Conservation (phyloP, 116 monocot genomes). For the Trichopus zeylanicus region DNA sequence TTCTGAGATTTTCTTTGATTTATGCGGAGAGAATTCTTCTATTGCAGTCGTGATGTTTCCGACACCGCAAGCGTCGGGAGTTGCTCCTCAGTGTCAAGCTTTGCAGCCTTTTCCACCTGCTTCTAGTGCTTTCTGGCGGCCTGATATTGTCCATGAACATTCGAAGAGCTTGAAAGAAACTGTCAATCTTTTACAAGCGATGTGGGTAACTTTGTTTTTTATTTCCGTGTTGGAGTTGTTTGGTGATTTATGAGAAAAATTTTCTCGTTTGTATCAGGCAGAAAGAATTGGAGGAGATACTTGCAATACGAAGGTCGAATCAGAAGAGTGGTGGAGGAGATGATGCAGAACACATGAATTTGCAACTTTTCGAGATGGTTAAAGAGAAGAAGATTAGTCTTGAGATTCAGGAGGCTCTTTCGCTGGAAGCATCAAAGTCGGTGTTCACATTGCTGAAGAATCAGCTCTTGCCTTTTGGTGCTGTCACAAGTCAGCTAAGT, state of each 20-base stretch:
- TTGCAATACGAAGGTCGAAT: constrained; percentile 18
- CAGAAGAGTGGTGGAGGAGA: constrained; percentile 9
- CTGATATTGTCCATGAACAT: constrained; percentile 37
- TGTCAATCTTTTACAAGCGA: constrained; percentile 36
- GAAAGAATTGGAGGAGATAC: constrained; percentile 56
- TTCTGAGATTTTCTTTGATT: too few species aligned
- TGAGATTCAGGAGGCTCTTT: constrained; percentile 51
- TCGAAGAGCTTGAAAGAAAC: constrained; percentile 41
- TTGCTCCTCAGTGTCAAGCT: constrained; percentile 15
- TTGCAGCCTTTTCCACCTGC: constrained; percentile 19
- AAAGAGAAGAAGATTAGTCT: constrained; percentile 32
- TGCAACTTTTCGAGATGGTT: constrained; percentile 27
- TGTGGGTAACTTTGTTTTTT: constrained; percentile 24
- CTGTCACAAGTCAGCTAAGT: constrained; percentile 19
- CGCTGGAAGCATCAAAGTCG: constrained; percentile 61
- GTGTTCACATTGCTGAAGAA: constrained; percentile 30
- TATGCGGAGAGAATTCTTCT: too few species aligned
- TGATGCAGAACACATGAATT: background rate
- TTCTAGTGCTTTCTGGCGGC: constrained; percentile 33
- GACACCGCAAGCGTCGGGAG: constrained; percentile 4
- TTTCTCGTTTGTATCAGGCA: constrained; percentile 44
- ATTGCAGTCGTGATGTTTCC: constrained; percentile 29
- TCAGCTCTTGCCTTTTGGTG: constrained; percentile 38
- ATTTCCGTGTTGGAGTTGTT: constrained; percentile 2
- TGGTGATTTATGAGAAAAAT: background rate